Conservation (phyloP, 805 yeast species). For the Yarrowia alimentaria region DNA sequence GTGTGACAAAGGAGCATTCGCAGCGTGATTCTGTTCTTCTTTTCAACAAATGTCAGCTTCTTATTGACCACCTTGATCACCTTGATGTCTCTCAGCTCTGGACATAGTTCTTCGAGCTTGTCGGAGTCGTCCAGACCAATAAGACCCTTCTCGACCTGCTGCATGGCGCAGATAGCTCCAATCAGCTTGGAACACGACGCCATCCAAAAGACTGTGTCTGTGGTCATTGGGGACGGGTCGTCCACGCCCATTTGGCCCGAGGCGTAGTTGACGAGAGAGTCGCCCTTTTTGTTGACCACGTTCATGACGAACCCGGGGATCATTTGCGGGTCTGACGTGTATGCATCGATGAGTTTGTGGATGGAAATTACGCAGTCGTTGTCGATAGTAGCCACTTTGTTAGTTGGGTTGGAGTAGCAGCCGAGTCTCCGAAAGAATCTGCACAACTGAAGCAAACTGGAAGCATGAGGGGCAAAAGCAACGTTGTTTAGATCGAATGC, state of each 20-base stretch:
- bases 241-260: slow-evolving; percentile 29
- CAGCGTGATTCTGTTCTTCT: slow-evolving; percentile 40
- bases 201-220: slow-evolving; percentile 38
- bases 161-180: slow-evolving; percentile 39
- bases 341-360: too few species aligned
- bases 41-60: slow-evolving; percentile 33
- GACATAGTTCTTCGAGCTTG: slow-evolving; percentile 38
- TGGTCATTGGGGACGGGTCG: slow-evolving; percentile 30
- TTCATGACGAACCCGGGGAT: slow-evolving; percentile 23
- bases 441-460: too few species aligned
- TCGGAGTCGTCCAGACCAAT: slow-evolving; percentile 40
- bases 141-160: slow-evolving; percentile 41
- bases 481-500: too few species aligned
- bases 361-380: too few species aligned
- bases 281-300: slow-evolving; percentile 27
- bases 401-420: too few species aligned
- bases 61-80: slow-evolving; percentile 30
- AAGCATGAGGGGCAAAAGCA: too few species aligned
- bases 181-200: slow-evolving; percentile 41
- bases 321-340: too few species aligned
- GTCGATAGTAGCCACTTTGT: too few species aligned
- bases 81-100: slow-evolving; percentile 38
- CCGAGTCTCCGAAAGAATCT: too few species aligned
- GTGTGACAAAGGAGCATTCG: slow-evolving; percentile 43
- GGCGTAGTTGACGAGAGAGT: slow-evolving; percentile 28